A percentile compares a stretch with the other conserved stretches of the same genome.
Evolutionary conservation across 257 asterid genomes (phyloP).

Genomic region (Solanum clarkiae): DNA sequence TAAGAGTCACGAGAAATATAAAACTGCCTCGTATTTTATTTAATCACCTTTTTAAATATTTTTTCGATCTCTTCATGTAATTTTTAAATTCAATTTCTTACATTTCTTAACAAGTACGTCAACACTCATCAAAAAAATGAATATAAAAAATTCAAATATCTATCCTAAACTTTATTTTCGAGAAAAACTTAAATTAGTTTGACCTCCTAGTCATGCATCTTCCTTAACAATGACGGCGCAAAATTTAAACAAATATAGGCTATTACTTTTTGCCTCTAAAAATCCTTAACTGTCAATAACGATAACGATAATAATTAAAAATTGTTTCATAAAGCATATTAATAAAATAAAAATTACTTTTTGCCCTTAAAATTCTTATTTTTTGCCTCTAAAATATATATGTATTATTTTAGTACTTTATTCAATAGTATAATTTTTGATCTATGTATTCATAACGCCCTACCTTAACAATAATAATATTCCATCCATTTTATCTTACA

Average conservation of each 20-base stretch:
- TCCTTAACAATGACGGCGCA: background rate
- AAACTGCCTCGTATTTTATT: fast-evolving
- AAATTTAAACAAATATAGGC: background rate
- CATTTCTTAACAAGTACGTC: fast-evolving
- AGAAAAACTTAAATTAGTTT: background rate
- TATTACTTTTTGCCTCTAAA: background rate
- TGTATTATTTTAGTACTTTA: too few species aligned
- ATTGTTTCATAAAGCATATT: too few species aligned
- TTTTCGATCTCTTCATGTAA: too few species aligned
- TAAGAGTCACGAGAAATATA: background rate
- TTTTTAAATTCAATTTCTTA: fast-evolving
- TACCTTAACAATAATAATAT: background rate
- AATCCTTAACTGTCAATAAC: background rate
- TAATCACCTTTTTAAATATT: fast-evolving
- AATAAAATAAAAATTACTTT: background rate
- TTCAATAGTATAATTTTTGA: too few species aligned
- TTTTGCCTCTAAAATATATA: too few species aligned
- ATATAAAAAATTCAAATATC: too few species aligned
- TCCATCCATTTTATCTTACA: background rate
- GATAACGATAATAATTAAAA: background rate
- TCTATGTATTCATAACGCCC: background rate
- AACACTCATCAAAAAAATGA: too few species aligned
- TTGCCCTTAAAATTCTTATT: background rate
- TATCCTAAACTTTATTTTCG: too few species aligned
- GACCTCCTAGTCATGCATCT: background rate